A percentile compares a stretch with the other conserved stretches of the same genome.
Conservation (phyloP, 352 stramenopile genomes). For the Phytopythium ostracodes region DNA sequence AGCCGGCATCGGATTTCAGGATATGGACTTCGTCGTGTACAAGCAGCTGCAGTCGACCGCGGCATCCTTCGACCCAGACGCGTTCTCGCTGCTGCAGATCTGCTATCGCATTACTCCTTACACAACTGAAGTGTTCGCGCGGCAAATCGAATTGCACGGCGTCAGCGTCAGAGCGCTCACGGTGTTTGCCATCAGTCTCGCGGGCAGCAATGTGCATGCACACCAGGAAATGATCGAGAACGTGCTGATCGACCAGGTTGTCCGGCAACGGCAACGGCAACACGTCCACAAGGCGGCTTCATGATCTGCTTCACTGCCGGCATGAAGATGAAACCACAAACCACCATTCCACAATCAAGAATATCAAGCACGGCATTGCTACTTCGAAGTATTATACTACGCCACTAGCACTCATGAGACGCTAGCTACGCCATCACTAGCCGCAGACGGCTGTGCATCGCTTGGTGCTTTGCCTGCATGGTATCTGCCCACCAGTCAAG, state of each 20-base stretch:
- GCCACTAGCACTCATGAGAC: too few species aligned
- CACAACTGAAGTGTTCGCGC: not conserved
- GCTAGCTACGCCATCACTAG: not conserved
- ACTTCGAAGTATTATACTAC: not conserved
- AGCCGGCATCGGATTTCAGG: constrained; percentile 15
- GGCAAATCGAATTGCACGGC: constrained; percentile 2
- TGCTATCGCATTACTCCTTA: constrained; percentile 8
- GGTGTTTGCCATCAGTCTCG: constrained; percentile 18
- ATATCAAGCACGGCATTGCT: too few species aligned
- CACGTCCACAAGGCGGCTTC: not conserved
- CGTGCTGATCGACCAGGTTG: constrained; percentile 9
- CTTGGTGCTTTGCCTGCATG: not conserved
- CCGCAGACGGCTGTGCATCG: not conserved
- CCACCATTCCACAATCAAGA: too few species aligned
- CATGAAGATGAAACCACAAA: too few species aligned
- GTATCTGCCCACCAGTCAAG: not conserved
- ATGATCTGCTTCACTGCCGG: too few species aligned
- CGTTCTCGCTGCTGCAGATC: constrained; percentile 10
- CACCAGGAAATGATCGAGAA: constrained; percentile 14
- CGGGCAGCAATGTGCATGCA: constrained; percentile 12
- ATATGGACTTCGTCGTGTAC: constrained; percentile 13
- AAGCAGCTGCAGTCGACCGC: constrained; percentile 8
- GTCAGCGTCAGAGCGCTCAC: constrained; percentile 13
- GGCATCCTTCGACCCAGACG: not conserved
- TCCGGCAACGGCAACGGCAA: not conserved